Percentiles rank a stretch among this genome's conserved stretches.
Evolutionary conservation across 1,284 basidiomycete genomes (phyloP).

Genomic region (Ganoderma lingzhi): DNA sequence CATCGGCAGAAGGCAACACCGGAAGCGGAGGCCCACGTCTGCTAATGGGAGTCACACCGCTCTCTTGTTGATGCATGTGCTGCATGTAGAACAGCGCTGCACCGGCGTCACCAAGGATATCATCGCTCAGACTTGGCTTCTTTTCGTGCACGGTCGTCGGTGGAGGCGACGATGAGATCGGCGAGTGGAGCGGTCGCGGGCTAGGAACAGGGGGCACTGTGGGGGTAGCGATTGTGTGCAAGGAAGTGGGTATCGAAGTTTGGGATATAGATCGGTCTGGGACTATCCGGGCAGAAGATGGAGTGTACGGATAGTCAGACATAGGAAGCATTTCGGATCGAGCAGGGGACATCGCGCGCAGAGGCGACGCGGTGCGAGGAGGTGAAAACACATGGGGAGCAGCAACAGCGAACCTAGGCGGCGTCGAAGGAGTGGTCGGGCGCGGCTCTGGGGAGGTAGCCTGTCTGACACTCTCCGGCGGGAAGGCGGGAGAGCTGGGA

Average conservation of each 20-base stretch:
- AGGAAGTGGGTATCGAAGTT: conserved; percentile 28
- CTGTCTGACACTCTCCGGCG: conserved; percentile 27
- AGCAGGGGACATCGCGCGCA: conserved; percentile 17
- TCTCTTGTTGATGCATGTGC: conserved; percentile 51
- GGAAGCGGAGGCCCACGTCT: conserved; percentile 32
- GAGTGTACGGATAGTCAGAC: conserved; percentile 12
- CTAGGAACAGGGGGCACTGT: conserved; percentile 6
- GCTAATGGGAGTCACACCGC: conserved; percentile 27
- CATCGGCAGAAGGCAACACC: conserved; percentile 15
- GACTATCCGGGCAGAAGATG: conserved; percentile 26
- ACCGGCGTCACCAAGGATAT: conserved; percentile 59
- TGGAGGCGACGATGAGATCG: conserved; percentile 15
- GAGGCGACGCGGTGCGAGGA: conserved; percentile 25
- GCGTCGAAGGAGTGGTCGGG: conserved; percentile 18
- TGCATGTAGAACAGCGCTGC: conserved; percentile 77
- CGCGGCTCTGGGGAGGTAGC: conserved; percentile 31
- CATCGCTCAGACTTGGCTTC: conserved; percentile 36
- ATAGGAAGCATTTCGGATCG: conserved; percentile 11
- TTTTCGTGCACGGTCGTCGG: conserved; percentile 21
- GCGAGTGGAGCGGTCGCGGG: background rate
- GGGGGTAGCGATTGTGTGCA: conserved; percentile 24
- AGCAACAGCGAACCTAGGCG: conserved; percentile 21
- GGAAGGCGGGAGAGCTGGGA: conserved; percentile 24
- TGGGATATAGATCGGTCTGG: conserved; percentile 30
- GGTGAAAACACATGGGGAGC: conserved; percentile 20